Base-by-base conservation (phyloP, 2,329 filamentous ascomycete genomes). In the Emydomyces testavorans region DNA sequence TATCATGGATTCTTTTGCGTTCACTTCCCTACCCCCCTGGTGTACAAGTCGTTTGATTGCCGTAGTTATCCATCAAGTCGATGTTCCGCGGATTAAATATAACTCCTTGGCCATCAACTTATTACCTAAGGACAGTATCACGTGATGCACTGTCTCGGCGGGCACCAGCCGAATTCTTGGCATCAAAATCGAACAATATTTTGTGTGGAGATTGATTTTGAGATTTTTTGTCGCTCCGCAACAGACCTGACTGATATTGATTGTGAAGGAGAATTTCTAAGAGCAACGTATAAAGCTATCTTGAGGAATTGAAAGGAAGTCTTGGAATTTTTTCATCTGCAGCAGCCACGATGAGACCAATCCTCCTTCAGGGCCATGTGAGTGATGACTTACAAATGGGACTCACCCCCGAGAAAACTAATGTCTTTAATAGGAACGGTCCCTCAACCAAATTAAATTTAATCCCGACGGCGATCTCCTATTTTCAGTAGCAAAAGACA, bases 381-480 rank as follows among this genome's bases (percentile, higher is more conserved):
- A 60, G 75, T 69, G 48, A 15, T 46, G 42, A 53, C 46, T 28
- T 49, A 34, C n/a, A n/a, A n/a, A n/a, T n/a, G n/a, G n/a, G n/a
- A n/a, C n/a, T n/a, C n/a, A n/a, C n/a, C n/a, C n/a, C n/a, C n/a
- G n/a, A n/a, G n/a, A 24, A 38, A 18, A 20, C 45, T 48, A 18
- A 58, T 57, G 52, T 40, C 53, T 47, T 26, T 53, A n/a, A 45
- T 58, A 82, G 78, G 88, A 94, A 77, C 85, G 88, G 75, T 86
- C 88, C 71, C 78, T 94, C 71, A 94, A 87, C 66, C 88, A 95
- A 71, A 90, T 95, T 70, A 86, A 82, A 82, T 94, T 86, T 74
- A 93, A 89, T 72, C 79, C 80, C 70, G 92, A 98, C 72, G 92
- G 92, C 71, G 92, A 98, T 66, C 79, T 96, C 58, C 82, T 96